Evolutionary conservation across 371 early-diverging fungal genomes (phyloP).

Genomic region (Rhizopus microsporus): DNA sequence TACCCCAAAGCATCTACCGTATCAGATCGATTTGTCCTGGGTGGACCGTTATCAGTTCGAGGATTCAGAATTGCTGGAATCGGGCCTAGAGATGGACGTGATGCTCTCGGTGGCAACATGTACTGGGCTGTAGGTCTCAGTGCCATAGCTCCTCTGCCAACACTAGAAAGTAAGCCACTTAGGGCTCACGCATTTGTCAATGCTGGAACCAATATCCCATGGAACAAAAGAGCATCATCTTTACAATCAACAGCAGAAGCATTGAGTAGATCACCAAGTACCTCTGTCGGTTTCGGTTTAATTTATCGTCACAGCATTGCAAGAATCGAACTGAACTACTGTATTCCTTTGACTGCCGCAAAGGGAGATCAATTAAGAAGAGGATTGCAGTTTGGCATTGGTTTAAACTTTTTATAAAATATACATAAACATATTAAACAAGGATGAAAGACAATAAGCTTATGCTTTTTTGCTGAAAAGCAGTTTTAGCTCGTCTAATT

Average conservation of each 20-base stretch:
- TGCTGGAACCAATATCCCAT: conserved; percentile 74
- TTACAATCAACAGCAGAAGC: conserved; percentile 35
- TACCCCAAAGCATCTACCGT: conserved; percentile 53
- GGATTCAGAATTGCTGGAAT: conserved; percentile 88
- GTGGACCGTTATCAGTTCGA: conserved; percentile 85
- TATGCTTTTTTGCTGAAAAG: conserved; percentile 30
- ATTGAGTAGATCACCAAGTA: conserved; percentile 60
- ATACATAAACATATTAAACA: no score
- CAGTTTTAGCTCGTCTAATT: conserved; percentile 53
- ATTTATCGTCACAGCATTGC: conserved; percentile 83
- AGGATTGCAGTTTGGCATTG: conserved; percentile 88
- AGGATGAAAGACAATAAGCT: no score
- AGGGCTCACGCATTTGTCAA: conserved; percentile 87
- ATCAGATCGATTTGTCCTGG: conserved; percentile 85
- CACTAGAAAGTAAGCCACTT: conserved; percentile 61
- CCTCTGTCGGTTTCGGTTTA: conserved; percentile 79
- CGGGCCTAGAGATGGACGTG: conserved; percentile 86
- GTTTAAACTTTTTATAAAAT: conserved; percentile 77
- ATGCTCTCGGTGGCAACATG: conserved; percentile 86
- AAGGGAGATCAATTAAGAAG: conserved; percentile 73
- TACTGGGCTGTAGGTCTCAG: conserved; percentile 80
- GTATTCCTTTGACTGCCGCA: conserved; percentile 78
- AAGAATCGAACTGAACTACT: conserved; percentile 88
- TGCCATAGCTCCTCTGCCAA: conserved; percentile 82
- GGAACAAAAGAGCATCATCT: conserved; percentile 13